Evolutionary conservation across 1,139 yeast genomes (phyloP).

Genomic region (Sugiyamaella xylanicola): DNA sequence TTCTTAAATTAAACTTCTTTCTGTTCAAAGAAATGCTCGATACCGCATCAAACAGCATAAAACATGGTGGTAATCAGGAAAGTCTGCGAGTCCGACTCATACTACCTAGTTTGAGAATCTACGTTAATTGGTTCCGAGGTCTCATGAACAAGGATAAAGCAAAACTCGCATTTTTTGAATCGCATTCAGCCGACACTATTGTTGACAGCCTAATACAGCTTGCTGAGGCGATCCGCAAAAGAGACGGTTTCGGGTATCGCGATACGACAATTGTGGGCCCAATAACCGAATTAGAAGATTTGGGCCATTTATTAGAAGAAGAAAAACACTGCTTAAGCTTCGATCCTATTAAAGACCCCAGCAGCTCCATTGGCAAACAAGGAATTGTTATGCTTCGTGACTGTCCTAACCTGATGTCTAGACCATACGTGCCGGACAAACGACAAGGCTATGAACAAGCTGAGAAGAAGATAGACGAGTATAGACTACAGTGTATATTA

Average conservation of each 20-base stretch:
- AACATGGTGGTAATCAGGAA: background rate
- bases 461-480: background rate
- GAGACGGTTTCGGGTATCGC: background rate
- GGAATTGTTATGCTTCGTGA: background rate
- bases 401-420: background rate
- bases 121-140: constrained; percentile 10
- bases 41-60: background rate
- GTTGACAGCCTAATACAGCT: background rate
- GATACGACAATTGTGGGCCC: background rate
- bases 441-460: background rate
- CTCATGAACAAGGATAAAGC: background rate
- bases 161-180: background rate
- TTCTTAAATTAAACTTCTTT: background rate
- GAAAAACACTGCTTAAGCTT: constrained; percentile 8
- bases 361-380: background rate
- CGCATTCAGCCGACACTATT: background rate
- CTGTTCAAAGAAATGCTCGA: background rate
- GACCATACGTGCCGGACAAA: background rate
- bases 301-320: constrained; percentile 1
- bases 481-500: constrained; percentile 9
- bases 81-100: background rate
- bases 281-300: background rate
- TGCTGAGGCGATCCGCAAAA: background rate
- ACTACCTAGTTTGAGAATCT: constrained; percentile 12
- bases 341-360: background rate